These are phyloP conservation scores for Daldinia vernicosa DNA, from an alignment of 495 filamentous ascomycete species.

Conservation along the genomic window DNA sequence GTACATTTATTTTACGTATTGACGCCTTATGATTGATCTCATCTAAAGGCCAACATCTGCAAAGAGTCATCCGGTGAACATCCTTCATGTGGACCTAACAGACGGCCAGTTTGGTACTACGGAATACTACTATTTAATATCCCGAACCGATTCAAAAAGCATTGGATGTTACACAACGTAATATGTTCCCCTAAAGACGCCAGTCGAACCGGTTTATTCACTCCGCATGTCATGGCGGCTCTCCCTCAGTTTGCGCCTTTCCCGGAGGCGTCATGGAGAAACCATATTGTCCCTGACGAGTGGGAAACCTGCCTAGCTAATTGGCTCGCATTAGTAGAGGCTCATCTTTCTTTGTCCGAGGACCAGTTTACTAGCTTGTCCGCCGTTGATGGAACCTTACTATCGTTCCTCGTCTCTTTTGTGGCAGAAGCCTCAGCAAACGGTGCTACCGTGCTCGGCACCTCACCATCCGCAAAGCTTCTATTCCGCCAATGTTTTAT, in stretches of 20 bases:
- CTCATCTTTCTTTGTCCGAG: slow-evolving; percentile 67
- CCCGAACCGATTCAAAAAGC: not conserved
- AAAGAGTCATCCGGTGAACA: slow-evolving; percentile 53
- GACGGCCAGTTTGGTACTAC: not conserved
- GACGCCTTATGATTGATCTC: not conserved
- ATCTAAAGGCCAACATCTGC: not conserved
- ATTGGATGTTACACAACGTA: not conserved
- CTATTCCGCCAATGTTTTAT: slow-evolving; percentile 71
- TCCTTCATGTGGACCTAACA: slow-evolving; percentile 9
- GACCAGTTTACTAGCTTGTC: slow-evolving; percentile 61
- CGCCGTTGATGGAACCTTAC: slow-evolving; percentile 62
- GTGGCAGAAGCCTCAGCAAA: slow-evolving; percentile 59
- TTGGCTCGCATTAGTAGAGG: slow-evolving; percentile 72
- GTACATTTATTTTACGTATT: too few species aligned
- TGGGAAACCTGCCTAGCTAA: slow-evolving; percentile 82
- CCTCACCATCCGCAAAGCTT: slow-evolving; percentile 56
- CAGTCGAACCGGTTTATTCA: not conserved
- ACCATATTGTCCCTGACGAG: slow-evolving; percentile 70
- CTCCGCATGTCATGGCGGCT: slow-evolving; percentile 18
- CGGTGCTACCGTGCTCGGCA: slow-evolving; percentile 52
- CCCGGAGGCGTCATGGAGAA: slow-evolving; percentile 72
- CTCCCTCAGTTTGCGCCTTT: slow-evolving; percentile 79
- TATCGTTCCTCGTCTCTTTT: slow-evolving; percentile 69
- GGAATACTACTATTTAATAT: not conserved
- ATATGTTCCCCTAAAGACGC: not conserved